Evolutionary conservation across 1,139 yeast genomes (phyloP).

Genomic region (Diutina mesorugosa): DNA sequence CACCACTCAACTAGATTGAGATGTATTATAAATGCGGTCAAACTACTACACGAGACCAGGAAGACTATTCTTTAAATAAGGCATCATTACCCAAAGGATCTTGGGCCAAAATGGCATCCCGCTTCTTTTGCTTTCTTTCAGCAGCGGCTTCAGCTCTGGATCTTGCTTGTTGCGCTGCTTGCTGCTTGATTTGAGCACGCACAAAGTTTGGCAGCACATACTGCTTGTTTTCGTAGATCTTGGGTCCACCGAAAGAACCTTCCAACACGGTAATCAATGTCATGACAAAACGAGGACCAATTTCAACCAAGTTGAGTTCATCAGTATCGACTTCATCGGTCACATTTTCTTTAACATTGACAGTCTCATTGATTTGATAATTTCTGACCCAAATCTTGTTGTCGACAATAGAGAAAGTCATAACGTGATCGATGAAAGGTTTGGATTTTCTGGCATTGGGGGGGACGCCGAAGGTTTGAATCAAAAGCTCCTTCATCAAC

Average conservation of each 20-base stretch:
- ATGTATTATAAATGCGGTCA: no score
- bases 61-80: constrained; percentile 36
- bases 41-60: no score
- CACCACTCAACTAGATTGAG: no score
- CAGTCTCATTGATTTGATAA: constrained; percentile 78
- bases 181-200: constrained; percentile 76
- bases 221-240: constrained; percentile 92
- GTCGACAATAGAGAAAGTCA: constrained; percentile 87
- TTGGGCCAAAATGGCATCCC: constrained; percentile 60
- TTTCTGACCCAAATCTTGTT: constrained; percentile 93
- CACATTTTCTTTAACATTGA: constrained; percentile 37
- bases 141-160: constrained; percentile 70
- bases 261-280: constrained; percentile 86
- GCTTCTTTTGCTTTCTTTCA: constrained; percentile 60
- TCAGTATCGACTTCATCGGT: constrained; percentile 26
- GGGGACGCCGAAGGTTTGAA: constrained; percentile 90
- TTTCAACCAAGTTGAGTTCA: constrained; percentile 73
- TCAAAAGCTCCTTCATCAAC: constrained; percentile 74
- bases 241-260: constrained; percentile 97
- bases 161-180: constrained; percentile 71
- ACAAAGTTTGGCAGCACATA: constrained; percentile 93
- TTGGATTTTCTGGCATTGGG: constrained; percentile 89
- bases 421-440: constrained; percentile 91
- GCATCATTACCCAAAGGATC: constrained; percentile 81
- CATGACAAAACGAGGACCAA: constrained; percentile 93